These are phyloP conservation scores for Gynochthodes officinalis DNA, from an alignment of 257 asterid species.

Conservation along the genomic window DNA sequence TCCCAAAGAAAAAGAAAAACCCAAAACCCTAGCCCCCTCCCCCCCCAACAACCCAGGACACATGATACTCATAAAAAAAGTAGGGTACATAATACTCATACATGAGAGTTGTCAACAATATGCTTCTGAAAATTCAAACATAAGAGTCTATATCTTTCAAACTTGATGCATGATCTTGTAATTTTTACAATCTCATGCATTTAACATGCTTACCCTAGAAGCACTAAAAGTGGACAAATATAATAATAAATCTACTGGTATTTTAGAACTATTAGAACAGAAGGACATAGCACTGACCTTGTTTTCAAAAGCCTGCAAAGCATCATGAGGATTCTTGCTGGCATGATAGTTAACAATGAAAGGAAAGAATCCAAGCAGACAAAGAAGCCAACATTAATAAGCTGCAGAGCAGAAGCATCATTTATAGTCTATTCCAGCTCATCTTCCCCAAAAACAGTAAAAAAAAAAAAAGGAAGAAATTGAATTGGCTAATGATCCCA, in stretches of 20 bases:
- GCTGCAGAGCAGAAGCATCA: slow-evolving; percentile 51
- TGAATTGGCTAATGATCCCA: background rate
- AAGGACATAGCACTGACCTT: slow-evolving; percentile 57
- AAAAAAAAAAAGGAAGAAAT: background rate
- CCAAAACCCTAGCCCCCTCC: too few species aligned
- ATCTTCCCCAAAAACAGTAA: slow-evolving; percentile 3
- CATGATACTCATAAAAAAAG: background rate
- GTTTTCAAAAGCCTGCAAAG: slow-evolving; percentile 67
- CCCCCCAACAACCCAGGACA: background rate
- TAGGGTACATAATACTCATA: background rate
- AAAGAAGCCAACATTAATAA: slow-evolving; percentile 79
- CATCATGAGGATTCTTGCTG: slow-evolving; percentile 60
- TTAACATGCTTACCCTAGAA: background rate
- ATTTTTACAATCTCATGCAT: background rate
- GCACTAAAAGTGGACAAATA: background rate
- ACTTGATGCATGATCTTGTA: background rate
- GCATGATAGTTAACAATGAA: slow-evolving; percentile 93
- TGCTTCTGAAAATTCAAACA: background rate
- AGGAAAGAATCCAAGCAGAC: slow-evolving; percentile 94
- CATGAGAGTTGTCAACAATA: background rate
- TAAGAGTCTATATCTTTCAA: background rate
- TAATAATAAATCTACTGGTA: slow-evolving; percentile 2
- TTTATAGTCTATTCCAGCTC: slow-evolving; percentile 6
- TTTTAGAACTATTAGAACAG: slow-evolving; percentile 17
- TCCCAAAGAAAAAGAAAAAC: too few species aligned